phyloP scores from a whole-genome alignment of 2,329 filamentous ascomycete genomes.

The Cladosporium sphaerospermum region DNA sequence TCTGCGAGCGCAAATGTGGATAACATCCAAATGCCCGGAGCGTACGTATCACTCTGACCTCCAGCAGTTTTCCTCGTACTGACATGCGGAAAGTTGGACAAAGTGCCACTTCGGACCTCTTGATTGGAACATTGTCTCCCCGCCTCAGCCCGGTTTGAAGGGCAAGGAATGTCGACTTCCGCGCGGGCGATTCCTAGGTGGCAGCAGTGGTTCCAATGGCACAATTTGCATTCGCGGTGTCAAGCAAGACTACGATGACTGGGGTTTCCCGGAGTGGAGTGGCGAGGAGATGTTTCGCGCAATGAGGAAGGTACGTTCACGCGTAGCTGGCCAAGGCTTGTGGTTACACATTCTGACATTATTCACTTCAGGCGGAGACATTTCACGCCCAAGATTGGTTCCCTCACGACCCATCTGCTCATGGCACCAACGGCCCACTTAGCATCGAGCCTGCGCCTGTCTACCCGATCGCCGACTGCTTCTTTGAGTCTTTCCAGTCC shows the following conservation, averaged over 20 bases:
- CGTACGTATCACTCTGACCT: conserved; percentile 20
- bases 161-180: conserved; percentile 38
- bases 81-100: conserved; percentile 28
- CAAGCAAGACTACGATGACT: conserved; percentile 37
- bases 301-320: conserved; percentile 21
- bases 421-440: conserved; percentile 22
- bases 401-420: conserved; percentile 19
- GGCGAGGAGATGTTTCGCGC: conserved; percentile 26
- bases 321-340: neutral
- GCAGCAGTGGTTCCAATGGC: conserved; percentile 39
- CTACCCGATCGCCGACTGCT: conserved; percentile 19
- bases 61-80: neutral
- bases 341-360: neutral
- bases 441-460: conserved; percentile 38
- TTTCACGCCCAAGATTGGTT: conserved; percentile 25
- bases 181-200: conserved; percentile 39
- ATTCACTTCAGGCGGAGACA: conserved; percentile 16
- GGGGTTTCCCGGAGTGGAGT: conserved; percentile 24
- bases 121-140: conserved; percentile 41
- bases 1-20: conserved; percentile 33
- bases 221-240: conserved; percentile 39
- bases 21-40: conserved; percentile 42
- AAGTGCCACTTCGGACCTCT: conserved; percentile 39
- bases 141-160: conserved; percentile 35
- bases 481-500: conserved; percentile 23